phyloP scores from a whole-genome alignment of 78 protist genomes.

The Dictyostelium brefeldianum region DNA sequence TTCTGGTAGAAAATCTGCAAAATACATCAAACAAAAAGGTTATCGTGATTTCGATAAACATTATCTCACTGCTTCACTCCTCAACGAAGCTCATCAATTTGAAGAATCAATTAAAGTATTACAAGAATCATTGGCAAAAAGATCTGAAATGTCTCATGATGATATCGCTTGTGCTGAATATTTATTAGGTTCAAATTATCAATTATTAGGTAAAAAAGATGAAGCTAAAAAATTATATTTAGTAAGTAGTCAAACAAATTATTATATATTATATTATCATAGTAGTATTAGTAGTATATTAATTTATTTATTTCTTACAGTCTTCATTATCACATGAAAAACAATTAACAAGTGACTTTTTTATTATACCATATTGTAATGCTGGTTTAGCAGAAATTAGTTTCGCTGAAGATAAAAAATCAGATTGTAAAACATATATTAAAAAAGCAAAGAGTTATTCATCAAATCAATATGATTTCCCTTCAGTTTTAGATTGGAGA shows the following conservation, averaged over 20 bases:
- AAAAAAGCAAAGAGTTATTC: constrained; percentile 59
- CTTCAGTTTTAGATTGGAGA: constrained; percentile 76
- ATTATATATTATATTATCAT: background rate
- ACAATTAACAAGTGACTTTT: constrained; percentile 32
- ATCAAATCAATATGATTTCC: constrained; percentile 60
- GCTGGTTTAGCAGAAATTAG: constrained; percentile 65
- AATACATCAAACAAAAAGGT: constrained; percentile 36
- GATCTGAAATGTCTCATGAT: constrained; percentile 9
- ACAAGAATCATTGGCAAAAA: background rate
- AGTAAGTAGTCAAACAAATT: background rate
- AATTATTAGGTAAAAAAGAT: constrained; percentile 39
- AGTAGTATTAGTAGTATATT: too few species aligned
- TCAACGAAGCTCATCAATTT: constrained; percentile 63
- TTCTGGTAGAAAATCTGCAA: constrained; percentile 51
- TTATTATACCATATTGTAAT: constrained; percentile 59
- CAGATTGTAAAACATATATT: constrained; percentile 49
- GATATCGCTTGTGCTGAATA: constrained; percentile 44
- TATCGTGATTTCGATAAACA: constrained; percentile 9
- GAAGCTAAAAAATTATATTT: constrained; percentile 59
- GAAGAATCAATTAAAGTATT: constrained; percentile 17
- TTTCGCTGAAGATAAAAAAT: constrained; percentile 43
- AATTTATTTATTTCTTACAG: background rate
- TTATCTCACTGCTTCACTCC: constrained; percentile 18
- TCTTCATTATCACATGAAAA: constrained; percentile 33
- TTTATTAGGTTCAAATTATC: constrained; percentile 51